Evolutionary conservation across 352 stramenopile species (phyloP).

Genomic region (Peronospora tabacina): DNA sequence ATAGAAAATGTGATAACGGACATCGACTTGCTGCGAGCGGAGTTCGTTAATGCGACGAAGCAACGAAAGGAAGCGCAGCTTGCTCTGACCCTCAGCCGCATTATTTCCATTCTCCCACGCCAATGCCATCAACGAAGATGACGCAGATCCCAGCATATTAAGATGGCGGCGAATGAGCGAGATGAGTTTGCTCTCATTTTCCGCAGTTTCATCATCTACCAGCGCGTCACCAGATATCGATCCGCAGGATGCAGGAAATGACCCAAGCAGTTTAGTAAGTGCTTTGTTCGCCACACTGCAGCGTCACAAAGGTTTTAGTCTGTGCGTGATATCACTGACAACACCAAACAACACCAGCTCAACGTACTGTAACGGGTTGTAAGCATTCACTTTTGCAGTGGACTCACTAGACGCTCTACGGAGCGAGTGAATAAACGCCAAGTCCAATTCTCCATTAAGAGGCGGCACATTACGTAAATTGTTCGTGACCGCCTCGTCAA

Average conservation of each 20-base stretch:
- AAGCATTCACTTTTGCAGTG: background rate
- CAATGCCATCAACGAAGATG: conserved; percentile 1
- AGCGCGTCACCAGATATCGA: conserved; percentile 5
- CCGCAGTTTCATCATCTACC: conserved; percentile 9
- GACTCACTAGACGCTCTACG: conserved; percentile 23
- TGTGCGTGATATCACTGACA: background rate
- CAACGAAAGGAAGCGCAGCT: conserved; percentile 67
- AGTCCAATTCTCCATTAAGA: conserved; percentile 47
- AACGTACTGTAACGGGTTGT: conserved; percentile 12
- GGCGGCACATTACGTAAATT: conserved; percentile 24
- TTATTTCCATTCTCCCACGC: conserved; percentile 11
- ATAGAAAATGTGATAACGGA: conserved; percentile 16
- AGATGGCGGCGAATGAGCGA: conserved; percentile 30
- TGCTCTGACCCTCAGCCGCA: conserved; percentile 38
- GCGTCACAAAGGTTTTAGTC: background rate
- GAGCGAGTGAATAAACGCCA: conserved; percentile 54
- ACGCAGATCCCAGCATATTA: conserved; percentile 22
- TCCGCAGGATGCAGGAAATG: conserved; percentile 6
- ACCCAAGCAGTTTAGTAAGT: conserved; percentile 24
- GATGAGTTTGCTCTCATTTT: conserved; percentile 26
- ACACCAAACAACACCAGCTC: background rate
- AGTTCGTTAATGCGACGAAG: conserved; percentile 79
- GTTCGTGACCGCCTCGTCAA: conserved; percentile 54
- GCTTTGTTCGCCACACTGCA: conserved; percentile 25
- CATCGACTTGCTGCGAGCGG: conserved; percentile 68